A percentile compares a stretch with the other conserved stretches of the same genome.
phyloP scores from a whole-genome alignment of 495 filamentous ascomycete genomes.

The Glonium stellatum region DNA sequence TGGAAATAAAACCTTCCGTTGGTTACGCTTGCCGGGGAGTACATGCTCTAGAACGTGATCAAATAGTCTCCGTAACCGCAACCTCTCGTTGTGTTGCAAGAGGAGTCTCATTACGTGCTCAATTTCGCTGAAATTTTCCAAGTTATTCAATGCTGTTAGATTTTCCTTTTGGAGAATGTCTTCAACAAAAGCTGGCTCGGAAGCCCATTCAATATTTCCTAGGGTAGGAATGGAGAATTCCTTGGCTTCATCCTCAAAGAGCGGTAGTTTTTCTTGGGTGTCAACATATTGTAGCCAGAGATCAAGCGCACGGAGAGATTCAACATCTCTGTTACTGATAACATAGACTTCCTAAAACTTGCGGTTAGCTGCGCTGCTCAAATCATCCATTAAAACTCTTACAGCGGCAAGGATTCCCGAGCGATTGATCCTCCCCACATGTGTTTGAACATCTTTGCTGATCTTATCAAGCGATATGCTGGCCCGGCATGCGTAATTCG shows the following conservation, averaged over 20 bases:
- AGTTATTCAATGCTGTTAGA: background rate
- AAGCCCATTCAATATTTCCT: constrained; percentile 31
- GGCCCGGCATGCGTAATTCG: constrained; percentile 39
- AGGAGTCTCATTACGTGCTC: constrained; percentile 2
- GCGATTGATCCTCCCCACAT: constrained; percentile 42
- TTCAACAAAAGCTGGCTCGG: background rate
- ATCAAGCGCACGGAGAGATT: constrained; percentile 43
- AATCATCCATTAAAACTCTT: constrained; percentile 12
- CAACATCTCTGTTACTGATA: constrained; percentile 46
- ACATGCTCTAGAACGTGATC: constrained; percentile 1
- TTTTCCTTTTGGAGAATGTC: background rate
- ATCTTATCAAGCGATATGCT: constrained; percentile 46
- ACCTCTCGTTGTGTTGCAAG: constrained; percentile 7
- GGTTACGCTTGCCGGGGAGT: no score
- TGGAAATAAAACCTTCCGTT: background rate
- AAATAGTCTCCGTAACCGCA: constrained; percentile 2
- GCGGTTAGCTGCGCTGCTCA: background rate
- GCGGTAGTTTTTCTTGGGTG: constrained; percentile 39
- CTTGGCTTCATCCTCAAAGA: constrained; percentile 39
- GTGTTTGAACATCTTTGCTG: constrained; percentile 36
- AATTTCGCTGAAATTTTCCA: constrained; percentile 2
- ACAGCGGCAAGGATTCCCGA: constrained; percentile 40
- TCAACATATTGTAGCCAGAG: constrained; percentile 45
- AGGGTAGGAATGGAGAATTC: constrained; percentile 40
- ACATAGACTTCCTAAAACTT: constrained; percentile 44